Evolutionary conservation across 305 asterid species (phyloP), one percentile per base, ranked within the genome.

Genomic region (Fraxinus albicans): DNA sequence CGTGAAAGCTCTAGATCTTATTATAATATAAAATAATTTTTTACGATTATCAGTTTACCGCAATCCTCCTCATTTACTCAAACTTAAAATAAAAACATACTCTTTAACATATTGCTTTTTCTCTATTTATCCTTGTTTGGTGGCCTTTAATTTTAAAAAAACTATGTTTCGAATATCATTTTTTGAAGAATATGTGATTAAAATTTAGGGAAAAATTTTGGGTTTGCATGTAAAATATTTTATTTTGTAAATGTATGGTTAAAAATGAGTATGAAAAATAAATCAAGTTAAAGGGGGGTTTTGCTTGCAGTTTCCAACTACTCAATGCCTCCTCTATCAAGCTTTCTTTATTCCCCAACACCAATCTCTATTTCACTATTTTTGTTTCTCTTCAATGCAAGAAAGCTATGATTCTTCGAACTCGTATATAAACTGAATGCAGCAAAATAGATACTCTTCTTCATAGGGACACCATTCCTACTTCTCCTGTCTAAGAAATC

Each of bases 251-350:
- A 29, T 2, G 33, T 1, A 33, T 33, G 35, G 35, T 33, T 33
- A 33, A 33, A 33, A 33, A 33, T 33, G 35, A 33, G 35, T 33
- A 0, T 2, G 35, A 33, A 0, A 33, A 33, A 33, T 33, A 33
- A 33, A 33, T 33, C 4, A 33, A 33, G 35, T 33, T 33, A 33
- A 33, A 33, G 4, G 35, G 4, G 35, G 4, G 35, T 79, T 31
- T 79, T 79, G 82, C 82, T 79, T 79, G 77, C 63, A 79, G 82
- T 63, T 10, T 40, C 76, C 60, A 79, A 63, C 82, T 34, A 79
- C 63, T 76, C 63, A 31, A 35, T 79, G 77, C 44, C 82, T 79
- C 82, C 55, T 79, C 72, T 21, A 77, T 79, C 77, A 79, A 79
- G 82, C 65, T 79, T 79, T 63, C 82, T 79, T 27, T 63, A 79